A percentile compares a stretch with the other conserved stretches of the same genome.
phyloP scores from a whole-genome alignment of 768 basidiomycete genomes.

The Clitopilus hobsonii region DNA sequence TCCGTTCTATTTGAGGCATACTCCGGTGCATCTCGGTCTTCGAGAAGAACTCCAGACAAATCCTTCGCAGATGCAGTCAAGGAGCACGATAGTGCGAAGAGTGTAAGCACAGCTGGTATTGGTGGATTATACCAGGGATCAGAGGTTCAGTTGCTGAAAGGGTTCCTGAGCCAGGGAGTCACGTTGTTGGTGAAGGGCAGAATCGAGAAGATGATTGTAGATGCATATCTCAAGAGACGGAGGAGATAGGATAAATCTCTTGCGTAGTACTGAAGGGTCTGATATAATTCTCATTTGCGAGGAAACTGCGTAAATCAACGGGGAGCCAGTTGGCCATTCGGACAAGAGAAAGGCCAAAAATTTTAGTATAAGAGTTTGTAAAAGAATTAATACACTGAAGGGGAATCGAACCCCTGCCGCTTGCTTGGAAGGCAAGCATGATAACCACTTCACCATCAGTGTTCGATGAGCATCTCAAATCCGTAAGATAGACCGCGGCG shows the following conservation, averaged over 20 bases:
- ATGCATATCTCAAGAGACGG: slow-evolving; percentile 11
- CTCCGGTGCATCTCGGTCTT: slow-evolving; percentile 11
- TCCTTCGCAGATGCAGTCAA: slow-evolving; percentile 8
- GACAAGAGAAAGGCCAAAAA: too few species aligned
- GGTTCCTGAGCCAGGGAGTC: slow-evolving; percentile 50
- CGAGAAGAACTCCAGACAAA: slow-evolving; percentile 4
- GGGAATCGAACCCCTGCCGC: slow-evolving; percentile 54
- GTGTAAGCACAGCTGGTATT: slow-evolving; percentile 16
- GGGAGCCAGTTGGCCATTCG: too few species aligned
- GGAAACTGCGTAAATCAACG: too few species aligned
- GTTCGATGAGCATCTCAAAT: slow-evolving; percentile 1
- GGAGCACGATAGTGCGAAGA: background rate
- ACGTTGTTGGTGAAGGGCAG: slow-evolving; percentile 55
- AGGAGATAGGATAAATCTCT: background rate
- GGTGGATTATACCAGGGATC: slow-evolving; percentile 50
- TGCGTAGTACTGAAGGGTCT: background rate
- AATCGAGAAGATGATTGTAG: slow-evolving; percentile 18
- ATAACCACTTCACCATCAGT: slow-evolving; percentile 87
- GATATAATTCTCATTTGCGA: too few species aligned
- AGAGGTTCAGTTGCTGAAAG: slow-evolving; percentile 39
- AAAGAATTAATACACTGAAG: slow-evolving; percentile 29
- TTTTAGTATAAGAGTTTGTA: background rate
- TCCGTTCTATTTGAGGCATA: slow-evolving; percentile 31
- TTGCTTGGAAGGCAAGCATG: slow-evolving; percentile 84
- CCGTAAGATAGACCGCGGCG: too few species aligned